These are phyloP conservation scores for Neurospora pannonica DNA, from an alignment of 495 filamentous ascomycete species.

Conservation along the genomic window DNA sequence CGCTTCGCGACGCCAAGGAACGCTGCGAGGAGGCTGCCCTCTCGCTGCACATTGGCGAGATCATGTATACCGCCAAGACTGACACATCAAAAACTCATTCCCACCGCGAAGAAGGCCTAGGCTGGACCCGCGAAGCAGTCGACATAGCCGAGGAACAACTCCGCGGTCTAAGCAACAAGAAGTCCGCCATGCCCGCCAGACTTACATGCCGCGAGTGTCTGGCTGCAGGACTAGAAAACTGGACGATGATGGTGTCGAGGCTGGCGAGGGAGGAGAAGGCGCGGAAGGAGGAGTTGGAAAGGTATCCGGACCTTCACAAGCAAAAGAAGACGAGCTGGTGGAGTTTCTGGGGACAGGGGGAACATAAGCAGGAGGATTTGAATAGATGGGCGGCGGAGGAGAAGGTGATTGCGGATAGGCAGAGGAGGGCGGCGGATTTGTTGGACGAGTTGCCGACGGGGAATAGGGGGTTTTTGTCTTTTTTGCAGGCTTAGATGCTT, in stretches of 20 bases:
- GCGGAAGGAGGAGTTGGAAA: conserved; percentile 17
- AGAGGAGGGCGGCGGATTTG: conserved; percentile 33
- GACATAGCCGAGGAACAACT: conserved; percentile 50
- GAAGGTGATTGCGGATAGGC: conserved; percentile 40
- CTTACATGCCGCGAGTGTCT: conserved; percentile 64
- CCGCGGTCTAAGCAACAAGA: conserved; percentile 18
- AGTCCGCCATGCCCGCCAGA: conserved; percentile 22
- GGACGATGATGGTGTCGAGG: conserved; percentile 57
- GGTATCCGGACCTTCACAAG: conserved; percentile 1
- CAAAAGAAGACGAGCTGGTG: conserved; percentile 20
- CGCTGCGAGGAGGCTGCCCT: conserved; percentile 76
- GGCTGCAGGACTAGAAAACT: conserved; percentile 60
- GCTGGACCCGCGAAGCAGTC: conserved; percentile 79
- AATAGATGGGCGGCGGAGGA: conserved; percentile 44
- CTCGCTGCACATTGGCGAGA: conserved; percentile 91
- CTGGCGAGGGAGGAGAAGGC: conserved; percentile 46
- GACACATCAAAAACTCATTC: conserved; percentile 24
- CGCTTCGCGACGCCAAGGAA: conserved; percentile 48
- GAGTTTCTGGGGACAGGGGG: conserved; percentile 40
- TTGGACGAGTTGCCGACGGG: conserved; percentile 37
- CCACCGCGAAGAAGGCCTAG: conserved; percentile 55
- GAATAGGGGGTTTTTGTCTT: conserved; percentile 21
- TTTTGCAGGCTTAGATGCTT: conserved; percentile 28
- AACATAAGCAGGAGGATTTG: conserved; percentile 11
- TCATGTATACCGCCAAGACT: conserved; percentile 48